These are phyloP conservation scores for Carallia pectinifolia DNA, from an alignment of 345 rosid species.

Conservation along the genomic window DNA sequence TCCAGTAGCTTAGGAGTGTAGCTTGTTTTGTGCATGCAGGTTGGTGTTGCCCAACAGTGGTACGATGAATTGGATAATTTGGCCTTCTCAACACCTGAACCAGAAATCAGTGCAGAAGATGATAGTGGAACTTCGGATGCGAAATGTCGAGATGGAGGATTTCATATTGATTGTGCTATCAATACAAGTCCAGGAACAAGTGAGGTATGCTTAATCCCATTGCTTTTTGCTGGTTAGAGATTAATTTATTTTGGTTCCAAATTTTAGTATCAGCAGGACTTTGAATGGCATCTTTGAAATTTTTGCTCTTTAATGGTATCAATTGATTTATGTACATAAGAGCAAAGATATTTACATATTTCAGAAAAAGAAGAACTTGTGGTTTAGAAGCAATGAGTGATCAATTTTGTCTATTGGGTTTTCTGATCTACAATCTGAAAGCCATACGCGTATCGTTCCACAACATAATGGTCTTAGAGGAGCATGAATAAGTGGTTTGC, in stretches of 20 bases:
- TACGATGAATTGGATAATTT: slow-evolving; percentile 84
- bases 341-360: no score
- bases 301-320: neutral
- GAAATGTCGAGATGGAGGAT: slow-evolving; percentile 37
- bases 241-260: neutral
- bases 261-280: neutral
- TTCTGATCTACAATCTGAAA: neutral
- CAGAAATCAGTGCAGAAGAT: slow-evolving; percentile 43
- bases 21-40: slow-evolving; percentile 43
- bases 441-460: neutral
- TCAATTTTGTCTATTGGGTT: neutral
- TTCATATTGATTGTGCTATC: slow-evolving; percentile 56
- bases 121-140: slow-evolving; percentile 27
- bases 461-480: neutral
- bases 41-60: slow-evolving; percentile 88
- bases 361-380: no score
- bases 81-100: slow-evolving; percentile 55
- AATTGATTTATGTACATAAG: no score
- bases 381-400: no score
- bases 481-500: neutral
- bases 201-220: slow-evolving; percentile 52
- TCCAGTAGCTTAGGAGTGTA: slow-evolving; percentile 10
- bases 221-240: neutral
- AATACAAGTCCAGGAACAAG: slow-evolving; percentile 83
- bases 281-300: neutral